Conservation (phyloP, 495 filamentous ascomycete genomes). For the Delitschia confertaspora region DNA sequence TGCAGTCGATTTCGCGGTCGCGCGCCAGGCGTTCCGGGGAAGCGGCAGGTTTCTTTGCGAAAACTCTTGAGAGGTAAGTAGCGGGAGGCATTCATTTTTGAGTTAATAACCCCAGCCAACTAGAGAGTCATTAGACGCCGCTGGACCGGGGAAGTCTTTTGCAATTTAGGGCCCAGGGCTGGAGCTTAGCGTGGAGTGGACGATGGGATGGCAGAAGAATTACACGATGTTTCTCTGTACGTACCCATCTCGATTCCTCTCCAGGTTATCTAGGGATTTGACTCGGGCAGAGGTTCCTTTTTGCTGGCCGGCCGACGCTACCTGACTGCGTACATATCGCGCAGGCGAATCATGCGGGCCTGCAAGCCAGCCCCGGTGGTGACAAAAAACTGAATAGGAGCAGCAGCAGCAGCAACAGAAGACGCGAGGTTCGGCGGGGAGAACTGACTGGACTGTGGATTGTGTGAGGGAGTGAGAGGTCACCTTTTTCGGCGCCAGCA, state of each 20-base stretch:
- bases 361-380: conserved; percentile 3
- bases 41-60: too few species aligned
- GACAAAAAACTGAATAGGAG: too few species aligned
- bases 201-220: too few species aligned
- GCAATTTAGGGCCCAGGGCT: too few species aligned
- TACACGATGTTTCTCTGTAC: too few species aligned
- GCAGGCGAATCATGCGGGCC: conserved; percentile 23
- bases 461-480: conserved; percentile 14
- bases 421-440: conserved; percentile 14
- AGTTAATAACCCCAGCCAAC: too few species aligned
- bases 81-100: too few species aligned
- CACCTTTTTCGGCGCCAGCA: conserved; percentile 8
- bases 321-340: background rate
- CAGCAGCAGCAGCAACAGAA: too few species aligned
- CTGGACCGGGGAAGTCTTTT: too few species aligned
- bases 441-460: conserved; percentile 1
- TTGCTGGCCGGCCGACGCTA: conserved; percentile 13
- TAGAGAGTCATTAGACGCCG: too few species aligned
- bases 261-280: conserved; percentile 18
- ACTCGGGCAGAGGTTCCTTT: conserved; percentile 14
- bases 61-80: too few species aligned
- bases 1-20: background rate
- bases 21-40: conserved; percentile 12
- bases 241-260: too few species aligned
- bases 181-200: background rate